Percentiles rank a stretch among this genome's conserved stretches.
phyloP scores from a whole-genome alignment of 495 filamentous ascomycete species.

The Penicillium antarcticum region DNA sequence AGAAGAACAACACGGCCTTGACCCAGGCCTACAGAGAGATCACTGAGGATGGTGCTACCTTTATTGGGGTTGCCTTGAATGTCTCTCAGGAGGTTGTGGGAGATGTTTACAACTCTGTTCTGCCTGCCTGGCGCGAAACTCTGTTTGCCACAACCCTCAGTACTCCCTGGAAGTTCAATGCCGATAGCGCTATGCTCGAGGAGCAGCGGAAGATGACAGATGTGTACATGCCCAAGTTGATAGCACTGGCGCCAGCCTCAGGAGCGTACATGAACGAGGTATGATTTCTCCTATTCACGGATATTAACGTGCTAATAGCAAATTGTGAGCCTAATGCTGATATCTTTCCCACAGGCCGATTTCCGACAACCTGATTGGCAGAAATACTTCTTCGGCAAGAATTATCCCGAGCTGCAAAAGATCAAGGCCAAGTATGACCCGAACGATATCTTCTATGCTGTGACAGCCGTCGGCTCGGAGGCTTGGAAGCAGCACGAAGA shows the following conservation, averaged over 20 bases:
- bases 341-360: slow-evolving; percentile 26
- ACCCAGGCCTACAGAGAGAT: slow-evolving; percentile 36
- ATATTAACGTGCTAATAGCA: too few relatives aligned
- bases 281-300: not conserved
- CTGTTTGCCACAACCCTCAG: slow-evolving; percentile 41
- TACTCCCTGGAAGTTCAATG: slow-evolving; percentile 40
- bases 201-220: slow-evolving; percentile 39
- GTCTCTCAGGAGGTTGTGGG: slow-evolving; percentile 36
- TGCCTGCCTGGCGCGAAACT: slow-evolving; percentile 58
- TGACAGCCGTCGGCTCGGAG: slow-evolving; percentile 59
- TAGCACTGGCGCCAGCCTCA: slow-evolving; percentile 31
- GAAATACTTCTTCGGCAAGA: slow-evolving; percentile 47
- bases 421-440: slow-evolving; percentile 56
- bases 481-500: slow-evolving; percentile 39
- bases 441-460: slow-evolving; percentile 54
- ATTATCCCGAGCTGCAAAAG: slow-evolving; percentile 32
- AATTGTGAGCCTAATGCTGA: not conserved
- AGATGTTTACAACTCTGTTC: slow-evolving; percentile 52
- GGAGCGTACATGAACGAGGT: slow-evolving; percentile 43
- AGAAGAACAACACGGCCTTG: slow-evolving; percentile 46
- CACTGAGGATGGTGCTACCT: slow-evolving; percentile 37
- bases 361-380: slow-evolving; percentile 50
- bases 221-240: slow-evolving; percentile 39
- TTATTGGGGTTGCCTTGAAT: slow-evolving; percentile 44
- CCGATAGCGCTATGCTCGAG: slow-evolving; percentile 29